phyloP scores from a whole-genome alignment of 768 basidiomycete genomes.

The Coprinopsis sp. region DNA sequence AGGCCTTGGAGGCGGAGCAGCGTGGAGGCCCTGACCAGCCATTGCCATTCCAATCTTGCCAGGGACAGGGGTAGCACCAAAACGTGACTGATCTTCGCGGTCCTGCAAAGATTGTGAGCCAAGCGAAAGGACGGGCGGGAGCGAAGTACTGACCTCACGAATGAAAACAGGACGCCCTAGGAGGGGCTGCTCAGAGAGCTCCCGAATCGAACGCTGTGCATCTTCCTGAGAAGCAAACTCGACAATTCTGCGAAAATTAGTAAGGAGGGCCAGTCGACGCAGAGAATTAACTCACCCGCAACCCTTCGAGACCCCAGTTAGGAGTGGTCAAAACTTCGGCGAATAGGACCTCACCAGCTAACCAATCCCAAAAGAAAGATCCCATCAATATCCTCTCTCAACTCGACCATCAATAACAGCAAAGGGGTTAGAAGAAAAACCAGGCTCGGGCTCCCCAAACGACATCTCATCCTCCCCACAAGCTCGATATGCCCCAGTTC shows the following conservation, averaged over 20 bases:
- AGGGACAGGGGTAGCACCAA: conserved; percentile 91
- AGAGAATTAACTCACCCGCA: conserved; percentile 76
- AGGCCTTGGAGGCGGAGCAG: conserved; percentile 78
- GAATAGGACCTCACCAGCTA: conserved; percentile 99
- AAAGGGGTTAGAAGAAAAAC: conserved; percentile 34
- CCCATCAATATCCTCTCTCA: conserved; percentile 91
- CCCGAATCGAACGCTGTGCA: conserved; percentile 81
- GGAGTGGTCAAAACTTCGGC: conserved; percentile 98
- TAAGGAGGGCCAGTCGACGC: conserved; percentile 14
- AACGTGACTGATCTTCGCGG: conserved; percentile 93
- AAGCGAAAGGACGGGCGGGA: background rate
- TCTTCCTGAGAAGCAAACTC: conserved; percentile 92
- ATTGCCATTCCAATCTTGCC: conserved; percentile 96
- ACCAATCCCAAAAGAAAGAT: conserved; percentile 81
- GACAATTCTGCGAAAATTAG: conserved; percentile 64
- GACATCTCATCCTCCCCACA: conserved; percentile 24
- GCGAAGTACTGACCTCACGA: conserved; percentile 65
- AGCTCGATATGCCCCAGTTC: too few species aligned
- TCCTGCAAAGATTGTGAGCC: conserved; percentile 51
- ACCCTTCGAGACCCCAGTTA: conserved; percentile 94
- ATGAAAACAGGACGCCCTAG: conserved; percentile 95
- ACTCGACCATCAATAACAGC: conserved; percentile 53
- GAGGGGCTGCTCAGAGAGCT: conserved; percentile 85
- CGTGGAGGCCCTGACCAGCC: conserved; percentile 84
- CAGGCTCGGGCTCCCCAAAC: conserved; percentile 19